Conservation (phyloP, 2,329 filamentous ascomycete species). For the Lasiodiplodia theobromae region DNA sequence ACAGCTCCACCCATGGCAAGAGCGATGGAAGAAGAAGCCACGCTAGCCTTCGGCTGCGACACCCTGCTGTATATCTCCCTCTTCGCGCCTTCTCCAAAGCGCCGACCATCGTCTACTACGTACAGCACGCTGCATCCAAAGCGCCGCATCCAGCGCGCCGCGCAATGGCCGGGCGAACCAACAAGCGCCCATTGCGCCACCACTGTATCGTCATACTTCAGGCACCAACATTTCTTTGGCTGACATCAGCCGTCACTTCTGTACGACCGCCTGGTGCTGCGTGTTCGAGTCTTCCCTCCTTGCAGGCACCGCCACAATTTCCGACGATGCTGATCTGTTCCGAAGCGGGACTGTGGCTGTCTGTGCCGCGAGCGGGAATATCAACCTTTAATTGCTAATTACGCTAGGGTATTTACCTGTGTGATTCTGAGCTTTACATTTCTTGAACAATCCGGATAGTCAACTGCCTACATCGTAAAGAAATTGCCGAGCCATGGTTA, state of each 20-base stretch:
- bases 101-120: not conserved
- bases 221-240: constrained; percentile 15
- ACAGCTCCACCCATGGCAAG: not conserved
- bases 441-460: no score
- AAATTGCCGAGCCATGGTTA: no score
- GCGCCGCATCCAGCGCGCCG: not conserved
- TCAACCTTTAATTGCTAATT: constrained; percentile 14
- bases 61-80: not conserved
- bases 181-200: constrained; percentile 11
- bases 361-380: constrained; percentile 2
- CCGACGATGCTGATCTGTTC: constrained; percentile 14
- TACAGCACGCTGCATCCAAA: no score
- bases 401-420: not conserved
- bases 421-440: not conserved
- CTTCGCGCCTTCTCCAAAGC: not conserved
- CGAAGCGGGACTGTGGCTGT: constrained; percentile 6
- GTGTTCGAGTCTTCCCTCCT: not conserved
- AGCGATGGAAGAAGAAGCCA: no score
- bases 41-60: not conserved
- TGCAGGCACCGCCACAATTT: constrained; percentile 22
- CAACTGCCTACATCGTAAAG: no score
- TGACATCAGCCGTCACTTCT: constrained; percentile 1
- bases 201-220: constrained; percentile 14
- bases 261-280: not conserved
- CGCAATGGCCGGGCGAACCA: not conserved